phyloP scores from a whole-genome alignment of 768 basidiomycete genomes.

The Mycena vulgaris region DNA sequence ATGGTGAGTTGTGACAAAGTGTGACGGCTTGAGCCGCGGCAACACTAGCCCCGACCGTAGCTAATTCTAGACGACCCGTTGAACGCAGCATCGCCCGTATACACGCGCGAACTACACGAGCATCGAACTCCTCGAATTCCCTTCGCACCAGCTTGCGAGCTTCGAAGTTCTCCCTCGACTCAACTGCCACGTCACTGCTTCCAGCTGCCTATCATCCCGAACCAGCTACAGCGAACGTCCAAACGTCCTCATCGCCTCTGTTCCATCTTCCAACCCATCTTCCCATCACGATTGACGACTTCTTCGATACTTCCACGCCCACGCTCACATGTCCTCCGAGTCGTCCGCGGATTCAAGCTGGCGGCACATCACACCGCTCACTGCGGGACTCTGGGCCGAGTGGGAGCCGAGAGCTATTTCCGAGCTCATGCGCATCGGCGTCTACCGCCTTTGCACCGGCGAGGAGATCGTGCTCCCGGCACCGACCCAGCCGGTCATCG shows the following conservation, averaged over 20 bases:
- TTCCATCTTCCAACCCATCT: not conserved
- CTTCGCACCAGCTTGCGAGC: slow-evolving; percentile 8
- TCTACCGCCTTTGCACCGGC: too few relatives aligned
- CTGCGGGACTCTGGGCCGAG: too few relatives aligned
- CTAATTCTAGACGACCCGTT: slow-evolving; percentile 19
- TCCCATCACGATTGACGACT: not conserved
- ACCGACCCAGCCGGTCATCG: not conserved
- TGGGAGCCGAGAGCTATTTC: too few relatives aligned
- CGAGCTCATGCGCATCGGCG: too few relatives aligned
- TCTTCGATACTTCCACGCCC: not conserved
- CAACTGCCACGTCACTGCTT: slow-evolving; percentile 23
- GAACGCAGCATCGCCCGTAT: slow-evolving; percentile 21
- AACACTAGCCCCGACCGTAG: slow-evolving; percentile 6
- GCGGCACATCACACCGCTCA: too few relatives aligned
- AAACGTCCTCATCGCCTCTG: not conserved
- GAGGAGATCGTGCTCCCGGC: not conserved
- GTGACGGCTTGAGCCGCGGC: too few relatives aligned
- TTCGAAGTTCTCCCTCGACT: slow-evolving; percentile 11
- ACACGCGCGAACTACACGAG: slow-evolving; percentile 25
- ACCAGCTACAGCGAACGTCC: slow-evolving; percentile 15
- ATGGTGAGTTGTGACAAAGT: too few relatives aligned
- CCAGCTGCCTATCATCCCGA: slow-evolving; percentile 9
- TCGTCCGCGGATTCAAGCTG: slow-evolving; percentile 4
- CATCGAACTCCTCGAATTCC: not conserved
- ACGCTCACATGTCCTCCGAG: slow-evolving; percentile 8